These are phyloP conservation scores for Penicillium concentricum DNA, from an alignment of 2,329 filamentous ascomycete genomes.

Conservation along the genomic window DNA sequence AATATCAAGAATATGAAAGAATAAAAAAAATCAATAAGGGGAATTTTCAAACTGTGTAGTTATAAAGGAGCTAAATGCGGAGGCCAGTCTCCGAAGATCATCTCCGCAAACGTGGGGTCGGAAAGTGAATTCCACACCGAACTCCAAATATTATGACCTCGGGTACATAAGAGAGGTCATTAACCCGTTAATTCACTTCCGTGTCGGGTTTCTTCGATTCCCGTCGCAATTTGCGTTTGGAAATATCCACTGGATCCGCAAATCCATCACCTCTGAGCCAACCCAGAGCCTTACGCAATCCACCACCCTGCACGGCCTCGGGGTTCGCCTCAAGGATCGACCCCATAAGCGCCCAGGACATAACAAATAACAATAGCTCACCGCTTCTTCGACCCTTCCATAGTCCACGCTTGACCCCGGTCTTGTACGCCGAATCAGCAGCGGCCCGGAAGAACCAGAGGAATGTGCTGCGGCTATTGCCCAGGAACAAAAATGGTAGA, in stretches of 20 bases:
- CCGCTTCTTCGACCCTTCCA: constrained; percentile 81
- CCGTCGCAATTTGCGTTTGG: constrained; percentile 32
- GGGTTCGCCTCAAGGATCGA: constrained; percentile 73
- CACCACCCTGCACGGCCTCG: constrained; percentile 63
- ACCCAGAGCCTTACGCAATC: constrained; percentile 69
- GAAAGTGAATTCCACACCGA: constrained; percentile 23
- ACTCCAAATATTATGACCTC: neutral
- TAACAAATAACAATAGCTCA: constrained; percentile 79
- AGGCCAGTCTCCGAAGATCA: constrained; percentile 19
- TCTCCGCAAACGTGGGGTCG: constrained; percentile 12
- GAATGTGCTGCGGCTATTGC: constrained; percentile 61
- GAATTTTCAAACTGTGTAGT: neutral
- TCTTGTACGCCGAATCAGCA: constrained; percentile 84
- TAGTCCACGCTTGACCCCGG: constrained; percentile 85
- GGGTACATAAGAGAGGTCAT: neutral
- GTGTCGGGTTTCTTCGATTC: constrained; percentile 31
- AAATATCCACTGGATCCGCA: constrained; percentile 62
- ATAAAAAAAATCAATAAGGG: neutral
- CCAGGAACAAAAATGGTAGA: constrained; percentile 71
- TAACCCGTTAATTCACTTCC: neutral
- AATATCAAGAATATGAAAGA: neutral
- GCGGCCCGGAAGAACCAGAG: constrained; percentile 76
- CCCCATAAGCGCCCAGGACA: constrained; percentile 74
- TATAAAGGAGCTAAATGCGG: constrained; percentile 11
- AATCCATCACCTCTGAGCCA: constrained; percentile 75